phyloP scores from a whole-genome alignment of 2,329 filamentous ascomycete species.

The Diaporthe sp. region DNA sequence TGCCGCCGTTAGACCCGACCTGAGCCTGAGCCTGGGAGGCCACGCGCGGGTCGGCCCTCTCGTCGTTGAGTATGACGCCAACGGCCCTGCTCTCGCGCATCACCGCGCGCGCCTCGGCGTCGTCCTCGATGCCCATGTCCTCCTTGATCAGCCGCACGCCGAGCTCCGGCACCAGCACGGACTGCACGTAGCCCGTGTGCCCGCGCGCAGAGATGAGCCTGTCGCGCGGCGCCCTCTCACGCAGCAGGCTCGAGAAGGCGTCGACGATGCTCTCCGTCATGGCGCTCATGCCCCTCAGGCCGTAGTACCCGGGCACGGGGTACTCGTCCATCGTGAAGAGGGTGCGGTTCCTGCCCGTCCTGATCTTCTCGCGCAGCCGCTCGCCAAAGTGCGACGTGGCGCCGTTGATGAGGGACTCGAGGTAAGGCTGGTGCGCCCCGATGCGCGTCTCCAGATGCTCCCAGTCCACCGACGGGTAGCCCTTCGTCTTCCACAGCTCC shows the following conservation, averaged over 20 bases:
- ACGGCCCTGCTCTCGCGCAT: constrained; percentile 74
- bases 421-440: constrained; percentile 59
- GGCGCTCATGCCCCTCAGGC: constrained; percentile 74
- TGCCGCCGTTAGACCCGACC: constrained; percentile 31
- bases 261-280: constrained; percentile 78
- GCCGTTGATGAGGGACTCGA: constrained; percentile 71
- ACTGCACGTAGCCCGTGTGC: constrained; percentile 75
- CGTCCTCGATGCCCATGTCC: constrained; percentile 57
- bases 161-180: constrained; percentile 81
- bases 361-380: constrained; percentile 64
- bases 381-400: constrained; percentile 70
- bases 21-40: constrained; percentile 39
- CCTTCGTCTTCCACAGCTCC: constrained; percentile 57
- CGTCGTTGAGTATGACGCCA: constrained; percentile 75
- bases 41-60: constrained; percentile 59
- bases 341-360: constrained; percentile 67
- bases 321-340: constrained; percentile 67
- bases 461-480: constrained; percentile 82
- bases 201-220: constrained; percentile 74
- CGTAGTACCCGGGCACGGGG: constrained; percentile 85
- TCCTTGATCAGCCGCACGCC: constrained; percentile 65
- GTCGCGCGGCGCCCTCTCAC: constrained; percentile 71
- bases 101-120: constrained; percentile 61
- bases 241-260: constrained; percentile 68
- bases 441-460: constrained; percentile 68